These are phyloP conservation scores for Penicillium rolfsii DNA, from an alignment of 2,329 filamentous ascomycete genomes.

Conservation along the genomic window DNA sequence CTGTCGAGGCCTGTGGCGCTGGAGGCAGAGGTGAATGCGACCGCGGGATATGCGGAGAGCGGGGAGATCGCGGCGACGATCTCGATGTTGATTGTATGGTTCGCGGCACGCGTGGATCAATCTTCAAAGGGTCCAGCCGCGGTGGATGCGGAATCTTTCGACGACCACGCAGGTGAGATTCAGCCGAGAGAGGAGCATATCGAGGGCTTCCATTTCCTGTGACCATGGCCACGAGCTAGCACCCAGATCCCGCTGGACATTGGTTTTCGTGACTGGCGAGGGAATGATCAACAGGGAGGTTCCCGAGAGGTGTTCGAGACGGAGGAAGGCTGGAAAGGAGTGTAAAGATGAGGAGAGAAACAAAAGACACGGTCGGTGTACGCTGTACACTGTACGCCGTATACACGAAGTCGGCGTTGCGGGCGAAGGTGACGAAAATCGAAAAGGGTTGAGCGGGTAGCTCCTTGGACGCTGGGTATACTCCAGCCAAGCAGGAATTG, in stretches of 20 bases:
- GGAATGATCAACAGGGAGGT: constrained; percentile 11
- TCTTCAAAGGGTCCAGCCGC: constrained; percentile 36
- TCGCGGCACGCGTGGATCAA: constrained; percentile 33
- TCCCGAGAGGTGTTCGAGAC: constrained; percentile 6
- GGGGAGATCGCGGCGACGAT: constrained; percentile 25
- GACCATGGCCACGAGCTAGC: constrained; percentile 49
- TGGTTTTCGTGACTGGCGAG: constrained; percentile 35
- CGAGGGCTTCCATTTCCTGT: constrained; percentile 46
- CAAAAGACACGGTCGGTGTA: constrained; percentile 3
- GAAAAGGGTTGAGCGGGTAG: constrained; percentile 13
- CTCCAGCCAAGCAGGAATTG: constrained; percentile 18
- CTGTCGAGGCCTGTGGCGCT: constrained; percentile 2
- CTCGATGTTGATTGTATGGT: constrained; percentile 22
- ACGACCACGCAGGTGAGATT: constrained; percentile 37
- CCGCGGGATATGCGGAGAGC: constrained; percentile 26
- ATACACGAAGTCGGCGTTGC: constrained; percentile 4
- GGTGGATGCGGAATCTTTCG: constrained; percentile 36
- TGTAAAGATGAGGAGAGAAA: background rate
- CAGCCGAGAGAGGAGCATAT: constrained; percentile 38
- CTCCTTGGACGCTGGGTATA: constrained; percentile 8
- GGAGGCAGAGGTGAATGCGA: constrained; percentile 30
- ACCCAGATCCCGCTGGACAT: constrained; percentile 46
- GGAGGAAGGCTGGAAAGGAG: background rate
- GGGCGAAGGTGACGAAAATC: background rate
- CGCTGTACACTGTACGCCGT: constrained; percentile 4